Base-by-base conservation (phyloP, 495 filamentous ascomycete species). In the Pyrenopolyporus hunteri region DNA sequence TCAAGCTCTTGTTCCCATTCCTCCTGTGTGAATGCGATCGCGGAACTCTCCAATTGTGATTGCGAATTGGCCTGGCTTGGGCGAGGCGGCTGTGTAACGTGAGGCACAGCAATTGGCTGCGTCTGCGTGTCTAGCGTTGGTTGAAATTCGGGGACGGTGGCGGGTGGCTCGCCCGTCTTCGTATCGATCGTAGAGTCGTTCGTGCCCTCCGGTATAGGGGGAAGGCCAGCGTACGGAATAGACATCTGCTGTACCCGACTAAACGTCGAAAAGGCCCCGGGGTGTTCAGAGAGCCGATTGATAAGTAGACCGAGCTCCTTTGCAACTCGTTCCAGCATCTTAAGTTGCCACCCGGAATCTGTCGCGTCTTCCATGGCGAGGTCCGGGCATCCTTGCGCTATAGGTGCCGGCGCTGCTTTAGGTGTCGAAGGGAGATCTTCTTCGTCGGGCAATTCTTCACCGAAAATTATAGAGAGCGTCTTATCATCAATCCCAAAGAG, bases 1-100 rank as follows among this genome's bases (percentile, higher is more conserved):
- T 96, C 91, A 3, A 96, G 82, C 10, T 92, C 88, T 29, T 85
- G 86, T 69, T 96, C 91, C 93, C 93, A 97, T 70, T 96, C 93
- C 23, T 92, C 88, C 35, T 84, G 81, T 2, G 76, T 79, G 46
- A 84, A 81, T 0, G 70, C 57, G 10, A 29, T 47, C 28, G 54
- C 35, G 1, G 61, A 47, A 28, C 39, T 55, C 0, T 74, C 70
- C 17, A 42, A 4, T 23, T 63, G 63, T 6, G 42, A 10, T 4
- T 68, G 62, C n/a, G 59, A 25, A 23, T 52, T 55, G 20, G 20
- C 33, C 48, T 67, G 8, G 20, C 46, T 8, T 56, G 72, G 55
- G 26, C 28, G 29, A 4, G 42, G n/a, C 13, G 44, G 33, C 6
- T 57, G 44, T 32, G 37, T 53, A 31, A 31, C 47, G 42, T 68